phyloP scores from a whole-genome alignment of 352 stramenopile species.

The Globisporangium sylvaticum region DNA sequence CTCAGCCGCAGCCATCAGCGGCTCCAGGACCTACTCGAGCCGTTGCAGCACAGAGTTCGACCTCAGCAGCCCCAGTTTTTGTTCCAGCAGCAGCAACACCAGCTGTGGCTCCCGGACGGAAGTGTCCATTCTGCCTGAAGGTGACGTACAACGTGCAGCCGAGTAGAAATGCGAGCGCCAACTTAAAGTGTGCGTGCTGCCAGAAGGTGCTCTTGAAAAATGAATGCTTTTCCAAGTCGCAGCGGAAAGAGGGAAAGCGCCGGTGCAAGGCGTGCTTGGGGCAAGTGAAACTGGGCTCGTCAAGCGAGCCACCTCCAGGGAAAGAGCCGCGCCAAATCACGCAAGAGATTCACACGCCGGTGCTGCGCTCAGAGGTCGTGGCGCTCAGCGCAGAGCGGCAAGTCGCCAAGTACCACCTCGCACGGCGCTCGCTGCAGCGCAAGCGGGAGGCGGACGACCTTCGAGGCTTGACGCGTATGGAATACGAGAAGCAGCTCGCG shows the following conservation, averaged over 20 bases:
- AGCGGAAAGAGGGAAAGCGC: background rate
- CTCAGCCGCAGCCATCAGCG: background rate
- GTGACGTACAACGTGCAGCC: background rate
- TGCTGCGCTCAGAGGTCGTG: background rate
- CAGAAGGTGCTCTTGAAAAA: background rate
- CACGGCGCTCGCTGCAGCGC: constrained; percentile 18
- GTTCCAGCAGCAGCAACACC: background rate
- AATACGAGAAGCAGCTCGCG: constrained; percentile 20
- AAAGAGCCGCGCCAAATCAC: background rate
- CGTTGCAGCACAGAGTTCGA: background rate
- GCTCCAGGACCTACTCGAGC: background rate
- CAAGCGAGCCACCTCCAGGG: background rate
- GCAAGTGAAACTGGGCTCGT: background rate
- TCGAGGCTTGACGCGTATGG: constrained; percentile 17
- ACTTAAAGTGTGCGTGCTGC: constrained; percentile 5
- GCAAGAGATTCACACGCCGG: background rate
- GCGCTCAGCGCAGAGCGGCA: background rate
- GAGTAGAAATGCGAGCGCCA: background rate
- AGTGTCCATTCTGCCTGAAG: background rate
- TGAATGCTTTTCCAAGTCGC: constrained; percentile 4
- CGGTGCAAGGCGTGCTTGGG: constrained; percentile 5
- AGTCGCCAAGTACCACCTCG: constrained; percentile 19
- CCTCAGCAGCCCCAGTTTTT: background rate
- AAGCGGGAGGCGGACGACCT: constrained; percentile 20
- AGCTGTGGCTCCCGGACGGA: background rate